Evolutionary conservation across 1,139 yeast species (phyloP), one percentile per base, ranked within the genome.

Genomic region (Tardiomyces digboiensis): DNA sequence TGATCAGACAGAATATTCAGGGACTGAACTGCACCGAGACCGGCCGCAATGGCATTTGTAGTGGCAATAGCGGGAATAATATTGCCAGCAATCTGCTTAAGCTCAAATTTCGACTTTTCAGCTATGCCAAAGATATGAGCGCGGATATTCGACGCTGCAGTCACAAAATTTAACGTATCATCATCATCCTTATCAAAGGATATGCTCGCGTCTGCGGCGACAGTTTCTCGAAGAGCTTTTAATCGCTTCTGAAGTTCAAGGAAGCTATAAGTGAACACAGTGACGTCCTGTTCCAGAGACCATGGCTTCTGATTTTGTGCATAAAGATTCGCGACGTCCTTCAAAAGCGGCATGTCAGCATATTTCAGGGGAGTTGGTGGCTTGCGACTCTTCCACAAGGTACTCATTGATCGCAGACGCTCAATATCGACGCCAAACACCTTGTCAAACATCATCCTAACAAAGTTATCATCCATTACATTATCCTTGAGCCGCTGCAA

Each of bases 41-140:
- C 98, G 0, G 97, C 89, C 50, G 91, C 81, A 19, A 91, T 82
- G 1, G 98, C 97, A 61, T 93, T 93, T 10, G 97, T 91, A 1
- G 98, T 91, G 12, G 98, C 98, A 54, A 93, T 89, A 0, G 98
- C 98, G 0, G 99, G 98, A 42, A 93, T 91, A 56, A 93, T 93
- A 61, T 91, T 91, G 8, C 99, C 99, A 0, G 98, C 98, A 54
- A 89, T 88, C 59, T 93, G 79, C 61, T 93, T 93, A 52, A 85
- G 78, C 50, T 87, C 95, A 57, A 93, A 93, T 53, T 86, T 83
- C 14, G 95, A 72, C 60, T 84, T 82, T 45, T 71, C 57, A 22
- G 80, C 84, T 49, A 93, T 89, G 23, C 74, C 70, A 59, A 91
- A 93, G 1, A 87, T 74, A 40, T 60, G 61, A 0, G 94, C 80